phyloP scores from a whole-genome alignment of 2,329 filamentous ascomycete species.

The Penicillium sp. region DNA sequence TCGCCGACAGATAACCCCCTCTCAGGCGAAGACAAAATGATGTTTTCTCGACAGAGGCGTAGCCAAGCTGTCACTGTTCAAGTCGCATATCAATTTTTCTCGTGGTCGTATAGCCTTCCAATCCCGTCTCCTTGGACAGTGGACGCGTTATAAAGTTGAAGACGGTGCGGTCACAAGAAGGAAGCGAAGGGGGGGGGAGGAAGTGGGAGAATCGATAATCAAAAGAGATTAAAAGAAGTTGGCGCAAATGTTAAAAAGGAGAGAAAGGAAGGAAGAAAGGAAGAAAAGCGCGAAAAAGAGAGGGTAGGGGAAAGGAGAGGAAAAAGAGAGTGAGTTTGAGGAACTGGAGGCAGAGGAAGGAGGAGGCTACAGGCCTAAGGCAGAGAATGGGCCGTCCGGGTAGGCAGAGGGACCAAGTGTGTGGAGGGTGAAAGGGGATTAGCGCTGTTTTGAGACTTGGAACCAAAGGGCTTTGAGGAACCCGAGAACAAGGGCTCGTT shows the following conservation, averaged over 20 bases:
- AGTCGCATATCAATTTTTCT: conserved; percentile 21
- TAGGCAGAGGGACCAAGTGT: conserved; percentile 10
- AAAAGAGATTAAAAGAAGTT: conserved; percentile 6
- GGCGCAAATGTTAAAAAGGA: conserved; percentile 11
- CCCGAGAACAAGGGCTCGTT: conserved; percentile 1
- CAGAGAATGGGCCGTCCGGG: conserved; percentile 22
- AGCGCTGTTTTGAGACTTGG: conserved; percentile 10
- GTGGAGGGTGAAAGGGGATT: conserved; percentile 16
- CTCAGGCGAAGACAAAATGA: conserved; percentile 32
- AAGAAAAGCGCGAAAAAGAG: conserved; percentile 17
- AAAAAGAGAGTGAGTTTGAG: conserved; percentile 25
- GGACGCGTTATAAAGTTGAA: conserved; percentile 16
- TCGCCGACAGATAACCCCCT: conserved; percentile 52
- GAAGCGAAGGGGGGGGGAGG: conserved; percentile 14
- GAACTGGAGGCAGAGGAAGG: conserved; percentile 19
- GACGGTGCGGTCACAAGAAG: conserved; percentile 2
- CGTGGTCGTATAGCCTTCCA: conserved; percentile 3
- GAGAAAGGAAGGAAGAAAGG: conserved; percentile 13
- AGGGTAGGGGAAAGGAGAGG: conserved; percentile 23
- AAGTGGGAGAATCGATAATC: conserved; percentile 4
- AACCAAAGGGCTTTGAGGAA: neutral
- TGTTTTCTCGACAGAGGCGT: conserved; percentile 16
- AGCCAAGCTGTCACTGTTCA: conserved; percentile 20
- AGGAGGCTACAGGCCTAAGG: conserved; percentile 27
- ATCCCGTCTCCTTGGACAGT: conserved; percentile 8